These are phyloP conservation scores for Ehretia macrophylla DNA, from an alignment of 257 asterid species.

Conservation along the genomic window DNA sequence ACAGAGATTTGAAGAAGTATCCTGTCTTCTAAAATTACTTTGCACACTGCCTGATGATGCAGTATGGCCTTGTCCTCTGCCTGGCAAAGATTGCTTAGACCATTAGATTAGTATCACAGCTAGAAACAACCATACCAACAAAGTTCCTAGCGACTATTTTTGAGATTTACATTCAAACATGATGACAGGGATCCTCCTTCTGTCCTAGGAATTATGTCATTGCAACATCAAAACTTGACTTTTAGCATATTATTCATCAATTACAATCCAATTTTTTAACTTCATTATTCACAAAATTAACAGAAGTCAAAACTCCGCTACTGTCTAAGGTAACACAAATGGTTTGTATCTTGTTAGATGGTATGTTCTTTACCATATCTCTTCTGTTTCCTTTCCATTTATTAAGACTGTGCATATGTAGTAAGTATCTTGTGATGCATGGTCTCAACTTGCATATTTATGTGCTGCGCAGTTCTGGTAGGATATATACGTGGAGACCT, in stretches of 20 bases:
- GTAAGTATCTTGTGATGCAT: background rate
- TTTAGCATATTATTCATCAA: no score
- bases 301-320: no score
- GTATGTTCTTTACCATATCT: no score
- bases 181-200: no score
- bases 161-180: no score
- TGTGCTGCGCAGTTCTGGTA: background rate
- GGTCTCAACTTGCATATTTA: background rate
- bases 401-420: no score
- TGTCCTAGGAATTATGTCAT: background rate
- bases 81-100: slow-evolving; percentile 33
- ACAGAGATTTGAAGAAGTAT: slow-evolving; percentile 43
- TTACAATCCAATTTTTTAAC: no score
- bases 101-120: slow-evolving; percentile 6
- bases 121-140: slow-evolving; percentile 5
- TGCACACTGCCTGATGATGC: slow-evolving; percentile 49
- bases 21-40: slow-evolving; percentile 51
- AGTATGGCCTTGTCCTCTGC: slow-evolving; percentile 65
- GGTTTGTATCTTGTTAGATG: no score
- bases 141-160: background rate
- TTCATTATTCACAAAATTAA: no score
- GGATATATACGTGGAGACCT: background rate
- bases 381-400: no score
- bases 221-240: background rate
- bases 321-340: no score